Evolutionary conservation across 805 yeast genomes (phyloP).

Genomic region (Candida broadrunensis): DNA sequence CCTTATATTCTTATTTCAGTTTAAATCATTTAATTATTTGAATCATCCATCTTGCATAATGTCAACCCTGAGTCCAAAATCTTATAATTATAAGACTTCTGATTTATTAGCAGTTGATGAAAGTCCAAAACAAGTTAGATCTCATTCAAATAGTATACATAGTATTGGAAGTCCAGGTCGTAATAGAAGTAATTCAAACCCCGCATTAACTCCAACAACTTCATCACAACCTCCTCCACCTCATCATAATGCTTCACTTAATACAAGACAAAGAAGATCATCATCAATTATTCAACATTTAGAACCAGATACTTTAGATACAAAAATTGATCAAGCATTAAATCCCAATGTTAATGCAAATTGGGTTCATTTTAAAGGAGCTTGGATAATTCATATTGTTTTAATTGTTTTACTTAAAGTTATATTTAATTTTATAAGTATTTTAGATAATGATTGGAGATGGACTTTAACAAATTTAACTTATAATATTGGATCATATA

Average conservation of each 20-base stretch:
- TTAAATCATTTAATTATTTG: too few relatives aligned
- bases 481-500: conserved; percentile 85
- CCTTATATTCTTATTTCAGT: too few relatives aligned
- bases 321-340: conserved; percentile 84
- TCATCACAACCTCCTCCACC: conserved; percentile 16
- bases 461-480: conserved; percentile 94
- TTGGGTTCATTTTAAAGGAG: conserved; percentile 96
- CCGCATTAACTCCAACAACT: conserved; percentile 12
- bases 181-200: conserved; percentile 5
- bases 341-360: conserved; percentile 89
- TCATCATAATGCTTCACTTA: conserved; percentile 18
- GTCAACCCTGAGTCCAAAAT: neutral
- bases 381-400: conserved; percentile 92
- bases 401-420: conserved; percentile 71
- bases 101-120: neutral
- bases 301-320: conserved; percentile 89
- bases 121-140: conserved; percentile 1
- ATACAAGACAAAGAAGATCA: conserved; percentile 62
- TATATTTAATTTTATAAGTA: conserved; percentile 76
- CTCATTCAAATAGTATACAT: conserved; percentile 1
- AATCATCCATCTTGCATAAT: too few relatives aligned
- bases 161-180: conserved; percentile 4
- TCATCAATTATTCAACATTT: conserved; percentile 88
- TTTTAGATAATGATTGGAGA: conserved; percentile 75
- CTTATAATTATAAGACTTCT: neutral